Evolutionary conservation across 768 basidiomycete genomes (phyloP).

Genomic region (Amanita polypyramis): DNA sequence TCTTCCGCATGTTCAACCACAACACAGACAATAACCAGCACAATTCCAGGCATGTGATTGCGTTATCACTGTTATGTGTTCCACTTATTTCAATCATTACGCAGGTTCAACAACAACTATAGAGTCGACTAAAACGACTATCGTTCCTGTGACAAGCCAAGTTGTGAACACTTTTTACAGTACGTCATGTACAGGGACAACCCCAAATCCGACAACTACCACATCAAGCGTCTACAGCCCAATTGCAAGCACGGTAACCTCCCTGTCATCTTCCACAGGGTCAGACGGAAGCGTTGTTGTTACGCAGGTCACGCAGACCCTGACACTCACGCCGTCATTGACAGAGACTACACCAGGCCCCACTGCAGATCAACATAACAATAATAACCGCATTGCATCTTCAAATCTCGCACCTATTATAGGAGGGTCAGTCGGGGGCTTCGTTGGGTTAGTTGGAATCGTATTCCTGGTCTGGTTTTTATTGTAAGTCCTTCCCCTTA

Average conservation of each 20-base stretch:
- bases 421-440: conserved; percentile 19
- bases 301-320: conserved; percentile 6
- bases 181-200: conserved; percentile 13
- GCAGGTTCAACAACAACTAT: conserved; percentile 12
- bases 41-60: conserved; percentile 13
- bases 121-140: conserved; percentile 12
- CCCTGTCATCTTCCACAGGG: conserved; percentile 7
- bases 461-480: conserved; percentile 17
- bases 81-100: neutral
- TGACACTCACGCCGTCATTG: neutral
- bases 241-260: conserved; percentile 7
- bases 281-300: conserved; percentile 5
- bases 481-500: conserved; percentile 13
- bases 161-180: conserved; percentile 15
- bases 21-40: conserved; percentile 10
- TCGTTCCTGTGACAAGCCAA: conserved; percentile 14
- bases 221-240: conserved; percentile 4
- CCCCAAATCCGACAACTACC: conserved; percentile 3
- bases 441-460: conserved; percentile 15
- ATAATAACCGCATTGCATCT: neutral
- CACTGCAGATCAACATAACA: neutral
- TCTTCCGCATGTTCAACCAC: conserved; percentile 11
- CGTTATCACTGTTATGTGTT: neutral
- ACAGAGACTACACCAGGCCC: neutral
- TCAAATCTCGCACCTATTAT: conserved; percentile 16